Evolutionary conservation across 345 rosid species (phyloP).

Genomic region (Gynandropsis gynandra): DNA sequence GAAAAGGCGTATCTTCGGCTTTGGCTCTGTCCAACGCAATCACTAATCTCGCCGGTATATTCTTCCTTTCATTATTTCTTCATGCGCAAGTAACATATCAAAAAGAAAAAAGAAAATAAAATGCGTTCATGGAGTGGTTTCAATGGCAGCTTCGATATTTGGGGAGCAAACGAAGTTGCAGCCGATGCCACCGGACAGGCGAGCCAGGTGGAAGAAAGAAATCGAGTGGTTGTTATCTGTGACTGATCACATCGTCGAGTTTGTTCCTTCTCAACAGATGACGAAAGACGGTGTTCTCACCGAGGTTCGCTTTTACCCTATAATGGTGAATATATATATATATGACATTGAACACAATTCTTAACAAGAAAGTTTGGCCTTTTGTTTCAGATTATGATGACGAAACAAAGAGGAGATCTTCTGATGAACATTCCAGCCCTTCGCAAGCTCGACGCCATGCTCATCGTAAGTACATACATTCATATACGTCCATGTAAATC

Average conservation of each 20-base stretch:
- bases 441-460: too few species aligned
- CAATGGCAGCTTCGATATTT: slow-evolving; percentile 62
- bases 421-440: too few species aligned
- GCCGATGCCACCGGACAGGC: slow-evolving; percentile 73
- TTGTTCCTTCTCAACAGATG: slow-evolving; percentile 74
- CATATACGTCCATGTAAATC: too few species aligned
- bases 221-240: slow-evolving; percentile 79
- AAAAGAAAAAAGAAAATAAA: neutral
- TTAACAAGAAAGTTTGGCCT: too few species aligned
- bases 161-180: slow-evolving; percentile 69
- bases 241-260: slow-evolving; percentile 73
- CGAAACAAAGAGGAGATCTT: too few species aligned
- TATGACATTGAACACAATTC: too few species aligned
- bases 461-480: too few species aligned
- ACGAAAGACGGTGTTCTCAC: slow-evolving; percentile 58
- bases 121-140: neutral
- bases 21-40: slow-evolving; percentile 57
- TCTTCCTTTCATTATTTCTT: slow-evolving; percentile 1
- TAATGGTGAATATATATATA: too few species aligned
- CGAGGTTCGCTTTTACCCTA: slow-evolving; percentile 47
- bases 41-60: slow-evolving; percentile 41
- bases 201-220: slow-evolving; percentile 80
- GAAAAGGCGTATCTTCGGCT: slow-evolving; percentile 77
- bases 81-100: neutral
- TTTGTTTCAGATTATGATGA: too few species aligned